These are phyloP conservation scores for Graphilbum sp. DNA, from an alignment of 2,329 filamentous ascomycete genomes.

Conservation along the genomic window DNA sequence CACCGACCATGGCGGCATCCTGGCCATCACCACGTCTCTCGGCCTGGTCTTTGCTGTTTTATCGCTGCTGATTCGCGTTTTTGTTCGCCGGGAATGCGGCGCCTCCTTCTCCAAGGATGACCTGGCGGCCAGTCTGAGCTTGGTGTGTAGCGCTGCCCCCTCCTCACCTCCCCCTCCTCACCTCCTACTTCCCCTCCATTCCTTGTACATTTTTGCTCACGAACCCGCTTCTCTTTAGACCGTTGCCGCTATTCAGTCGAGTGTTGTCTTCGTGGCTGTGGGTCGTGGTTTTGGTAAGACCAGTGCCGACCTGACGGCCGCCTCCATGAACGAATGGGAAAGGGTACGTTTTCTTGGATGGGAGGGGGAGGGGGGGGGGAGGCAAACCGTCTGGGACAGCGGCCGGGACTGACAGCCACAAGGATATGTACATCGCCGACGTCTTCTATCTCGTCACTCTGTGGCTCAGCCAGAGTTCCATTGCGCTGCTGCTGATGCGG, in stretches of 20 bases:
- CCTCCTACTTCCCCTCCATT: background rate
- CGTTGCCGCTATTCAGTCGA: slow-evolving; percentile 19
- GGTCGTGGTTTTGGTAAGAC: slow-evolving; percentile 21
- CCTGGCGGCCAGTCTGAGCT: slow-evolving; percentile 15
- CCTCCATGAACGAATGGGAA: slow-evolving; percentile 15
- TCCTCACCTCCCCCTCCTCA: too few relatives aligned
- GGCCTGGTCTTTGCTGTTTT: slow-evolving; percentile 20
- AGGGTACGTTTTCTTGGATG: slow-evolving; percentile 15
- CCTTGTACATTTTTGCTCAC: too few relatives aligned
- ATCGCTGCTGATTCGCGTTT: slow-evolving; percentile 21
- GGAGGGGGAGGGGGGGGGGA: background rate
- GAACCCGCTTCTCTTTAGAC: too few relatives aligned
- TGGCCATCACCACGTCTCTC: slow-evolving; percentile 22
- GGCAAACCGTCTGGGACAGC: too few relatives aligned
- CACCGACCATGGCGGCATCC: slow-evolving; percentile 22
- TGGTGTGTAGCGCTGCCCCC: too few relatives aligned
- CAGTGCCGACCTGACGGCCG: slow-evolving; percentile 7
- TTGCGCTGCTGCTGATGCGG: slow-evolving; percentile 25
- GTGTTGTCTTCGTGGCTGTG: slow-evolving; percentile 20
- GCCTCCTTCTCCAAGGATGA: slow-evolving; percentile 18
- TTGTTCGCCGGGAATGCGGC: slow-evolving; percentile 18
- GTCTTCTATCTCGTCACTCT: slow-evolving; percentile 24
- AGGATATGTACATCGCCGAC: slow-evolving; percentile 22
- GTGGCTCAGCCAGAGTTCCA: slow-evolving; percentile 25
- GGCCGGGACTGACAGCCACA: background rate